phyloP scores from a whole-genome alignment of 1,284 basidiomycete species.

The Tremellales sp. region DNA sequence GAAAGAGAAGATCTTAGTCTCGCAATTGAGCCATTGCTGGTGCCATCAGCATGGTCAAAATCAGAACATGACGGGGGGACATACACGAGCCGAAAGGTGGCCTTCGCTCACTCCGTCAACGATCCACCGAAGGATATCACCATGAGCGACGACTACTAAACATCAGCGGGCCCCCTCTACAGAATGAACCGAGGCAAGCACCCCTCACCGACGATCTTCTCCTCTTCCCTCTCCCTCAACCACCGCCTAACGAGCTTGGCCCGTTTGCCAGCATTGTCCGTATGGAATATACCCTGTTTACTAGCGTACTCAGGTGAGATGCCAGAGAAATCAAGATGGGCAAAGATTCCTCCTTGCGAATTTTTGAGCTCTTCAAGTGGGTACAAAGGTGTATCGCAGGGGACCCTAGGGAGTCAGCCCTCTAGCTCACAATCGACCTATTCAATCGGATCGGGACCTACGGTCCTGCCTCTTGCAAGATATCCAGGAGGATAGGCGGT shows the following conservation, averaged over 20 bases:
- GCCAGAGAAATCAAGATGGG: slow-evolving; percentile 40
- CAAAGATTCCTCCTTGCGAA: slow-evolving; percentile 39
- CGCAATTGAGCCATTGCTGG: slow-evolving; percentile 29
- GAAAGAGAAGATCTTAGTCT: slow-evolving; percentile 42
- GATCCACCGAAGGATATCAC: slow-evolving; percentile 45
- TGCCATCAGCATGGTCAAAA: not conserved
- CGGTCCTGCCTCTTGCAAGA: slow-evolving; percentile 44
- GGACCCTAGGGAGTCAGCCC: too few species aligned
- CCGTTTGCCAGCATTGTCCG: slow-evolving; percentile 30
- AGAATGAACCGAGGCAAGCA: not conserved
- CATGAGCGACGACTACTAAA: slow-evolving; percentile 44
- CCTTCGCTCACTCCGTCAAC: slow-evolving; percentile 35
- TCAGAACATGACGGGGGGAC: slow-evolving; percentile 1
- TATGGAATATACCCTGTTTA: slow-evolving; percentile 44
- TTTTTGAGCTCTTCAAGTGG: slow-evolving; percentile 30
- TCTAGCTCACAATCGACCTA: too few species aligned
- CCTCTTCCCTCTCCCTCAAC: slow-evolving; percentile 40
- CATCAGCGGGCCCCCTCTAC: not conserved
- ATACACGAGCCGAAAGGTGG: slow-evolving; percentile 12
- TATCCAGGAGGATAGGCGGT: slow-evolving; percentile 40
- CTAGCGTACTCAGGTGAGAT: slow-evolving; percentile 36
- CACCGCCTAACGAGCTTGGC: slow-evolving; percentile 37
- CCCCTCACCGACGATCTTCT: slow-evolving; percentile 43
- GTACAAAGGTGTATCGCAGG: slow-evolving; percentile 44
- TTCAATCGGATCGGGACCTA: slow-evolving; percentile 20